A percentile compares a stretch with the other conserved stretches of the same genome.
Conservation (phyloP, 331 rosid species). For the Erythrophleum ivorense region DNA sequence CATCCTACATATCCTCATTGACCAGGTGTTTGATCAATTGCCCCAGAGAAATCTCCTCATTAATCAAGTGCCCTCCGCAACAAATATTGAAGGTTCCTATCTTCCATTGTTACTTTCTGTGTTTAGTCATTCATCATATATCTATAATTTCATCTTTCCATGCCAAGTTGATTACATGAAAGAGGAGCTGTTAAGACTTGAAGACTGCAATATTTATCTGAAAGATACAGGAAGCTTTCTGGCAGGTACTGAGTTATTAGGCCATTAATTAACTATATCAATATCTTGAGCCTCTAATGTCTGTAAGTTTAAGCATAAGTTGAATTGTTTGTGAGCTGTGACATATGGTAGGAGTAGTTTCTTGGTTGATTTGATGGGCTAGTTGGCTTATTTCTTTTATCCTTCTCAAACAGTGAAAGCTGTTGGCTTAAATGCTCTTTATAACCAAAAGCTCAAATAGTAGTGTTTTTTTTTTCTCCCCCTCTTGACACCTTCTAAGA, state of each 20-base stretch:
- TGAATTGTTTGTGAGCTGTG: not conserved
- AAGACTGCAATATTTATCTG: slow-evolving; percentile 31
- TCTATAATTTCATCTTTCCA: slow-evolving; percentile 14
- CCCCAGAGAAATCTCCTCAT: slow-evolving; percentile 26
- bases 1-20: slow-evolving; percentile 32
- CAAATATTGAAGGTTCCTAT: slow-evolving; percentile 36
- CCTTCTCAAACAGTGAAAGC: slow-evolving; percentile 16
- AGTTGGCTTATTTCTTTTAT: not conserved
- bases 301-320: not conserved
- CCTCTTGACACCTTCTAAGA: not conserved
- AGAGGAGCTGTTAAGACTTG: slow-evolving; percentile 31
- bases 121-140: not conserved
- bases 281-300: not conserved
- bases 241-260: slow-evolving; percentile 41
- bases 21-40: slow-evolving; percentile 32
- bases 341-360: not conserved
- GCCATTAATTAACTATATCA: not conserved
- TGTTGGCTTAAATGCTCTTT: slow-evolving; percentile 16
- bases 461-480: not conserved
- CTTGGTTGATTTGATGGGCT: slow-evolving; percentile 15
- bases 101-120: not conserved
- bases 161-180: slow-evolving; percentile 34
- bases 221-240: slow-evolving; percentile 5
- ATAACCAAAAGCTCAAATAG: not conserved
- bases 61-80: slow-evolving; percentile 16